Percentiles rank a stretch among this genome's conserved stretches.
phyloP scores from a whole-genome alignment of 352 stramenopile genomes.

The Phytophthora melonis region DNA sequence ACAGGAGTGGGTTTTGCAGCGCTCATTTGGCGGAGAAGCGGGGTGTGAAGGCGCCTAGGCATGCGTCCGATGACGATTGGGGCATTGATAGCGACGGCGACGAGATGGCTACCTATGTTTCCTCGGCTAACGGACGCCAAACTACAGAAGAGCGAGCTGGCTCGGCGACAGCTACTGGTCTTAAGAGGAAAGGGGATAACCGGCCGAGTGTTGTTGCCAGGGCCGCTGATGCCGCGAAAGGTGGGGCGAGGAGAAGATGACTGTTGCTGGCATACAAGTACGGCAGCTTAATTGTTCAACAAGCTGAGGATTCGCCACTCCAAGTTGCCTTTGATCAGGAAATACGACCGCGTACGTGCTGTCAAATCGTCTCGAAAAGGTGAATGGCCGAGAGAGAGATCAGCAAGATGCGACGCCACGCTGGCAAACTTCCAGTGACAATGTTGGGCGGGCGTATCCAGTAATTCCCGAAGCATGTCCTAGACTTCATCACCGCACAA shows the following conservation, averaged over 20 bases:
- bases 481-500: too few species aligned
- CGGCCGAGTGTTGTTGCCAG: not conserved
- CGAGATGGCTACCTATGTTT: not conserved
- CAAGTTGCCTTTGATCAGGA: too few species aligned
- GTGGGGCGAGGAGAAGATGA: not conserved
- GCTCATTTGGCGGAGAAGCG: conserved; percentile 25
- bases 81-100: conserved; percentile 15
- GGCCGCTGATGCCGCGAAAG: not conserved
- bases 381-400: too few species aligned
- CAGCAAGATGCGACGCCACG: too few species aligned
- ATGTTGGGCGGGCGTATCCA: too few species aligned
- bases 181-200: not conserved
- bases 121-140: not conserved
- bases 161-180: not conserved
- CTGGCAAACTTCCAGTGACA: too few species aligned
- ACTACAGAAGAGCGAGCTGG: not conserved
- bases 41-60: conserved; percentile 1
- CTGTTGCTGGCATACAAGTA: too few species aligned
- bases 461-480: too few species aligned
- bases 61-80: not conserved
- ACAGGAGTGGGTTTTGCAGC: conserved; percentile 19
- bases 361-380: too few species aligned
- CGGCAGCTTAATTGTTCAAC: too few species aligned
- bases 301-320: too few species aligned
- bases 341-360: too few species aligned